Evolutionary conservation across 1,284 basidiomycete genomes (phyloP).

Genomic region (Cutaneotrichosporon daszewskae): DNA sequence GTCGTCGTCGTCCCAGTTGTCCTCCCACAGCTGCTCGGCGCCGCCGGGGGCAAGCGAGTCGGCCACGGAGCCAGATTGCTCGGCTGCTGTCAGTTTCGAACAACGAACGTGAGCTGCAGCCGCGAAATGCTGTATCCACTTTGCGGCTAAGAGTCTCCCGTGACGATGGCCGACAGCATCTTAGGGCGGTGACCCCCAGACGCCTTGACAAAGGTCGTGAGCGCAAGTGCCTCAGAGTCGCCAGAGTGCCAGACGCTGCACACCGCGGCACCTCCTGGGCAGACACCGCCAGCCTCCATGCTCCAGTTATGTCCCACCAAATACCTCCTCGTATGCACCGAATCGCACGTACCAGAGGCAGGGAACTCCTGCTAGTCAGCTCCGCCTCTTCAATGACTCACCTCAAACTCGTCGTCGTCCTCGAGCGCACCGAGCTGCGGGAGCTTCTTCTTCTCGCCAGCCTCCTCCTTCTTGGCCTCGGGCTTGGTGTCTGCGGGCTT

Average conservation of each 20-base stretch:
- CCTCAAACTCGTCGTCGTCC: conserved; percentile 51
- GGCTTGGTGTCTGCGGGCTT: conserved; percentile 9
- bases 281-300: no score
- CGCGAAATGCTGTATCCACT: no score
- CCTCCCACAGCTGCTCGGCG: conserved; percentile 77
- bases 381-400: conserved; percentile 23
- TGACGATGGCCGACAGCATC: no score
- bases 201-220: no score
- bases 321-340: not conserved
- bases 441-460: conserved; percentile 36
- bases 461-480: conserved; percentile 3
- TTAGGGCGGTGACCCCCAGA: no score
- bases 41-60: conserved; percentile 34
- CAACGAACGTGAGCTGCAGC: no score
- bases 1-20: conserved; percentile 99
- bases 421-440: conserved; percentile 48
- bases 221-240: no score
- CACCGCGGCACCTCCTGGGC: no score
- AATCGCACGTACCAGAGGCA: conserved; percentile 35
- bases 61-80: conserved; percentile 33
- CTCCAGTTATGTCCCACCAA: not conserved
- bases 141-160: no score
- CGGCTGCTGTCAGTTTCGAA: conserved; percentile 15
- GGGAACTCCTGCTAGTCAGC: conserved; percentile 39
- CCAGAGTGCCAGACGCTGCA: no score